Evolutionary conservation across 2,329 filamentous ascomycete species (phyloP).

Genomic region (Chaetomium sp.): DNA sequence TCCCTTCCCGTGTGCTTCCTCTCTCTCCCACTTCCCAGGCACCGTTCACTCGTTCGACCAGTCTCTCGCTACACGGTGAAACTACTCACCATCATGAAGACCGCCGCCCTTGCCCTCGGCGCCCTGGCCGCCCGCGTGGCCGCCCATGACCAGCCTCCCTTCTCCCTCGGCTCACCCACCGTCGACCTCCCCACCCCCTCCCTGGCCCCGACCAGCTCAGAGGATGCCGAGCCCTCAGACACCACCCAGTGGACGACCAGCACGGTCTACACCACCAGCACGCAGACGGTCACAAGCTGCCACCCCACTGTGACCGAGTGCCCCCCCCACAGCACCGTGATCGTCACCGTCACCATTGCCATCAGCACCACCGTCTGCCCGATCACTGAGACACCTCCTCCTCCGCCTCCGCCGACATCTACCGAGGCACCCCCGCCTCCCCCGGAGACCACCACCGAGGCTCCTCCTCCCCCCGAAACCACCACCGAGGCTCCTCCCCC

Average conservation of each 20-base stretch:
- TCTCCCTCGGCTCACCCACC: slow-evolving; percentile 11
- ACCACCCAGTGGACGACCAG: slow-evolving; percentile 34
- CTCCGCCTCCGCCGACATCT: slow-evolving; percentile 11
- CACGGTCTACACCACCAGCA: slow-evolving; percentile 35
- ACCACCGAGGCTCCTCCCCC: background rate
- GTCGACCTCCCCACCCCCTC: background rate
- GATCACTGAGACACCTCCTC: slow-evolving; percentile 23
- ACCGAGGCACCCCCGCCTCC: background rate
- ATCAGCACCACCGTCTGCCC: slow-evolving; percentile 41
- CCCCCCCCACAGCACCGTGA: slow-evolving; percentile 32
- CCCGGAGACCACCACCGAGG: background rate
- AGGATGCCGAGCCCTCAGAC: slow-evolving; percentile 16
- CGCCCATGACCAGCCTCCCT: slow-evolving; percentile 12
- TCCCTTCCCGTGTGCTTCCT: too few species aligned
- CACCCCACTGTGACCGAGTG: slow-evolving; percentile 31
- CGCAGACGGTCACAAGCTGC: slow-evolving; percentile 36
- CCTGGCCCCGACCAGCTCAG: slow-evolving; percentile 1
- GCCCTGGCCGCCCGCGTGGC: slow-evolving; percentile 20
- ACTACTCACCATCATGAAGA: slow-evolving; percentile 20
- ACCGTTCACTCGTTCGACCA: slow-evolving; percentile 13
- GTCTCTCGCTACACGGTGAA: background rate
- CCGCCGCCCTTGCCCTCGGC: slow-evolving; percentile 16
- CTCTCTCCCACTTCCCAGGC: too few species aligned
- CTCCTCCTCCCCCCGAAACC: slow-evolving; percentile 2
- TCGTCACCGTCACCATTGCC: slow-evolving; percentile 34